These are phyloP conservation scores for Bacidia gigantensis DNA, from an alignment of 495 filamentous ascomycete genomes.

Conservation along the genomic window DNA sequence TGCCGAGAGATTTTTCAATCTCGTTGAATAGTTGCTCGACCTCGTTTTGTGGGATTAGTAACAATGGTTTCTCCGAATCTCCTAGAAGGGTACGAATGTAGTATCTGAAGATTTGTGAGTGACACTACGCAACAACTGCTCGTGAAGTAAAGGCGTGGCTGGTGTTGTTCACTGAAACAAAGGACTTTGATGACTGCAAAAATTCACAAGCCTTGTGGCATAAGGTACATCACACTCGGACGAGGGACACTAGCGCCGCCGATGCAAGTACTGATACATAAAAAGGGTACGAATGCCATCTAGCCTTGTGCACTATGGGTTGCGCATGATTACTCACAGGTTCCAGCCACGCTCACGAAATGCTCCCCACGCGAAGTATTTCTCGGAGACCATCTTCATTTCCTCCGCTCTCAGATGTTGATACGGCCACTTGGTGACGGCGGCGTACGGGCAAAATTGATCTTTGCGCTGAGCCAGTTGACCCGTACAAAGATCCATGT, in stretches of 20 bases:
- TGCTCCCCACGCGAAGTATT: slow-evolving; percentile 42
- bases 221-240: no score
- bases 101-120: slow-evolving; percentile 25
- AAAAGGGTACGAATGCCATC: no score
- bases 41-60: slow-evolving; percentile 52
- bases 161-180: no score
- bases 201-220: no score
- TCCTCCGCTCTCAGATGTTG: slow-evolving; percentile 37
- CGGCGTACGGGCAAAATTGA: slow-evolving; percentile 45
- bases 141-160: neutral
- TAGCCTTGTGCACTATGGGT: no score
- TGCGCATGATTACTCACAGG: slow-evolving; percentile 64
- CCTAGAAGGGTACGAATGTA: slow-evolving; percentile 43
- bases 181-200: no score
- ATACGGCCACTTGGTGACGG: slow-evolving; percentile 46
- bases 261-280: no score
- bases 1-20: slow-evolving; percentile 40
- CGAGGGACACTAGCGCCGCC: no score
- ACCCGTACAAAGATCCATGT: slow-evolving; percentile 5
- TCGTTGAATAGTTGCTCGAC: slow-evolving; percentile 42
- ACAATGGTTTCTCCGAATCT: slow-evolving; percentile 32
- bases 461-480: slow-evolving; percentile 20
- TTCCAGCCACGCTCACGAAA: slow-evolving; percentile 55
- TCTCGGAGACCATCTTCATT: slow-evolving; percentile 33
- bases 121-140: neutral